Conservation (phyloP, 169 alveolate genomes). For the Cryptosporidium parvum region DNA sequence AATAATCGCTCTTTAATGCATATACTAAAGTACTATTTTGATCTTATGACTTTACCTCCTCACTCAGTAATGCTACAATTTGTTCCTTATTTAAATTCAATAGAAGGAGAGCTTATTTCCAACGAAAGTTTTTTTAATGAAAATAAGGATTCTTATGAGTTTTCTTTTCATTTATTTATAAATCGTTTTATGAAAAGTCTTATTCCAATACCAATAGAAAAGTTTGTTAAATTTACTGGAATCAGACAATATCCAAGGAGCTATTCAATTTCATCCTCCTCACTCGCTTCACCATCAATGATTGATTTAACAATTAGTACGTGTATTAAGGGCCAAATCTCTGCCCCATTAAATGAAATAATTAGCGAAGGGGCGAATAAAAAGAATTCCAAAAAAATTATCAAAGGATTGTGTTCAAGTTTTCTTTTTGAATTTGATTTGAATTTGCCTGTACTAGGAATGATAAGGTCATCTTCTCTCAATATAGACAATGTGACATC, state of each 20-base stretch:
- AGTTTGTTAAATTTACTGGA: slow-evolving; percentile 37
- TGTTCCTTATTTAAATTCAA: slow-evolving; percentile 36
- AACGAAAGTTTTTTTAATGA: slow-evolving; percentile 2
- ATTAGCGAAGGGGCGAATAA: neutral
- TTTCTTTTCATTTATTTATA: slow-evolving; percentile 18
- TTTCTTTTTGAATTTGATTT: slow-evolving; percentile 22
- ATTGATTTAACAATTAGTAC: slow-evolving; percentile 49
- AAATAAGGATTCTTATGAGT: slow-evolving; percentile 1
- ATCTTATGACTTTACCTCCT: slow-evolving; percentile 39
- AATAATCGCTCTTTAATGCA: slow-evolving; percentile 1
- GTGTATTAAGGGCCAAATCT: slow-evolving; percentile 5
- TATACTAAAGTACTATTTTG: slow-evolving; percentile 33
- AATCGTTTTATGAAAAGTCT: slow-evolving; percentile 29
- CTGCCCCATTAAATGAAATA: neutral
- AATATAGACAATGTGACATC: neutral
- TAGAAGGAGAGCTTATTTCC: slow-evolving; percentile 11
- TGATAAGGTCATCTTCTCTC: slow-evolving; percentile 25
- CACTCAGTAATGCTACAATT: slow-evolving; percentile 24
- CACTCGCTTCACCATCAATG: neutral
- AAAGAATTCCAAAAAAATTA: neutral
- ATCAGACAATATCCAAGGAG: slow-evolving; percentile 55
- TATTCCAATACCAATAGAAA: slow-evolving; percentile 38
- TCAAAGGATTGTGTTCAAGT: slow-evolving; percentile 47
- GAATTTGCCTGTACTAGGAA: neutral
- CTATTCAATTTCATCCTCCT: slow-evolving; percentile 72